Base-by-base conservation (phyloP, 2,329 filamentous ascomycete genomes). In the Colletotrichum sp. region DNA sequence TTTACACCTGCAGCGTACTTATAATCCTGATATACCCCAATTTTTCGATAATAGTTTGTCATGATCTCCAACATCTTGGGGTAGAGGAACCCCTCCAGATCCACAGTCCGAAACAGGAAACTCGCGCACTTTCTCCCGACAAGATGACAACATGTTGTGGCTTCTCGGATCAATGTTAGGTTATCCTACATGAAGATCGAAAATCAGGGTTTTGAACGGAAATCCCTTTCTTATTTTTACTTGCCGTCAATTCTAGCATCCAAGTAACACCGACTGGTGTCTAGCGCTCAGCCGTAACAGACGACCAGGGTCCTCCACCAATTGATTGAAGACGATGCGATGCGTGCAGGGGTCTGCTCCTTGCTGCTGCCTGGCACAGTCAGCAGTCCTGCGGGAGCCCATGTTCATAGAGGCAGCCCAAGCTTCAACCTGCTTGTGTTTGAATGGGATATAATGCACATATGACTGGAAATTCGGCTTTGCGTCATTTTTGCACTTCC, bases 391-490 rank as follows among this genome's bases (percentile, higher is more conserved):
- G 5, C 43, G 2, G 22, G 16, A 43, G 27, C 3, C 1, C 10
- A 30, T 28, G 55, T 15, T 48, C 2, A 0, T 2, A 2, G 62
- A 65, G 62, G 62, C 62, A 65, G 1, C 62, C 62, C 34, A 30
- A 6, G 16, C 1, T 3, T 3, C 10, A 34, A 61, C 3, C 27
- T 16, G 18, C 6, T 58, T 3, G 4, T 58, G 0, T 58, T 58
- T 27, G 25, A 58, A 58, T 18, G 22, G 0, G 13, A 58, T 0
- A 58, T 58, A 0, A 48, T 1, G 43, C 18, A 48, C 22, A 3
- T 1, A 48, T 48, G 6, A 48, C 0, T 22, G 10, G 0, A 22
- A 22, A 0, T 48, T 13, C 4, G 5, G 9, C 1, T 22, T 22
- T 22, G 3, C 39, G n/a, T 9, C 18, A 43, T 43, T 3, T n/a